Evolutionary conservation across 805 yeast genomes (phyloP).

Genomic region (Isabelozyma heimii): DNA sequence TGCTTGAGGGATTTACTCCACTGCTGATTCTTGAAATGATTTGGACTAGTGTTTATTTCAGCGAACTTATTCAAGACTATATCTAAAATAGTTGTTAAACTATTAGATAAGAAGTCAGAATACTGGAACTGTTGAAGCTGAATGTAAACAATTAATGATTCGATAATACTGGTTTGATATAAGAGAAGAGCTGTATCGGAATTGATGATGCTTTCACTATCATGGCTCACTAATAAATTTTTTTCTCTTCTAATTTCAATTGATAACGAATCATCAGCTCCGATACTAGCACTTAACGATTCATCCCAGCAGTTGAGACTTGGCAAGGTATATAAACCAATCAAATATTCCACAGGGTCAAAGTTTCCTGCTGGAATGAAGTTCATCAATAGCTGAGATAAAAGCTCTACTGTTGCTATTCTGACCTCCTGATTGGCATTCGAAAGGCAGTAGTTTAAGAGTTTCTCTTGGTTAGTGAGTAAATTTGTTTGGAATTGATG

Average conservation of each 20-base stretch:
- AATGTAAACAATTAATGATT: constrained; percentile 32
- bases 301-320: constrained; percentile 27
- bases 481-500: constrained; percentile 32
- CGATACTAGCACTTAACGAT: constrained; percentile 14
- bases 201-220: constrained; percentile 23
- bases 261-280: constrained; percentile 11
- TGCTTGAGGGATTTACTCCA: constrained; percentile 31
- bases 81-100: constrained; percentile 26
- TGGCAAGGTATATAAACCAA: constrained; percentile 30
- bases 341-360: constrained; percentile 31
- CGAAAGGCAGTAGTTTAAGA: constrained; percentile 25
- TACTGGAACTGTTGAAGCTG: constrained; percentile 42
- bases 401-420: constrained; percentile 32
- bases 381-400: constrained; percentile 31
- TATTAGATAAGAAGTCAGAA: constrained; percentile 30
- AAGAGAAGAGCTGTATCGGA: constrained; percentile 16
- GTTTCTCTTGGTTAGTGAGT: constrained; percentile 28
- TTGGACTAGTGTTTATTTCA: constrained; percentile 12
- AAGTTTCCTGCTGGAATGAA: constrained; percentile 40
- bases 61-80: constrained; percentile 27
- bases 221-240: constrained; percentile 18
- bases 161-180: constrained; percentile 29
- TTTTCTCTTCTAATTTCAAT: constrained; percentile 16
- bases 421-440: constrained; percentile 34
- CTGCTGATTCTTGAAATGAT: constrained; percentile 28